phyloP scores from a whole-genome alignment of 1,139 yeast species.

The Suhomyces coccinellae region DNA sequence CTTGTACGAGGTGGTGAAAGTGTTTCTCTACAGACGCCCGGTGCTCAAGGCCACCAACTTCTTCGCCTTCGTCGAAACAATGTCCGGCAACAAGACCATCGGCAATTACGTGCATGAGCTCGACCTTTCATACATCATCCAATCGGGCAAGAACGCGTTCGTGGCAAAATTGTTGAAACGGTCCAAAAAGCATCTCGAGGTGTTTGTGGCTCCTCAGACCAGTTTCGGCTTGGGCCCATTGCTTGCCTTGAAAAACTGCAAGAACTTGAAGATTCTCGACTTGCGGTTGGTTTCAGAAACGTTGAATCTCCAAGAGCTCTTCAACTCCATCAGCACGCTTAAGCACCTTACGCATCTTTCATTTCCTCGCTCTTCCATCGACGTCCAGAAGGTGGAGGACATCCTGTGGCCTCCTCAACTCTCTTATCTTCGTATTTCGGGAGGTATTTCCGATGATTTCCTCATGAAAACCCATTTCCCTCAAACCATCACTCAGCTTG shows the following conservation, averaged over 20 bases:
- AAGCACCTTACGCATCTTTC: slow-evolving; percentile 68
- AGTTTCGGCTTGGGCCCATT: slow-evolving; percentile 91
- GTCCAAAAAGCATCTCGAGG: slow-evolving; percentile 60
- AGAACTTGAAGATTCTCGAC: slow-evolving; percentile 63
- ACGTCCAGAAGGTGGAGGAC: slow-evolving; percentile 58
- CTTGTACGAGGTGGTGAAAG: slow-evolving; percentile 60
- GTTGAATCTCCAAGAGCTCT: slow-evolving; percentile 75
- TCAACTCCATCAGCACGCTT: slow-evolving; percentile 67
- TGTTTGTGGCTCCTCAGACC: slow-evolving; percentile 89
- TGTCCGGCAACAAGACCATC: slow-evolving; percentile 46
- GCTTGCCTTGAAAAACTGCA: slow-evolving; percentile 72
- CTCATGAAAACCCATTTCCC: slow-evolving; percentile 70
- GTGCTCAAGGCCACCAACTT: slow-evolving; percentile 66
- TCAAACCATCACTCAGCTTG: slow-evolving; percentile 62
- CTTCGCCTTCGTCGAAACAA: slow-evolving; percentile 67
- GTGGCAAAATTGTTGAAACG: slow-evolving; percentile 80
- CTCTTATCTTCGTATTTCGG: slow-evolving; percentile 73
- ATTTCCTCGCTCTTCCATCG: slow-evolving; percentile 86
- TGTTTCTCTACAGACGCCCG: slow-evolving; percentile 66
- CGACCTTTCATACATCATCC: slow-evolving; percentile 77
- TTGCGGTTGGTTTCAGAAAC: slow-evolving; percentile 90
- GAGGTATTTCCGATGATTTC: slow-evolving; percentile 86
- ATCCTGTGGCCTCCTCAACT: slow-evolving; percentile 75
- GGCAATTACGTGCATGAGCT: slow-evolving; percentile 52
- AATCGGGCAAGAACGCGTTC: slow-evolving; percentile 89